Base-by-base conservation (phyloP, 2,329 filamentous ascomycete genomes). In the Trichocomaceae sp. region DNA sequence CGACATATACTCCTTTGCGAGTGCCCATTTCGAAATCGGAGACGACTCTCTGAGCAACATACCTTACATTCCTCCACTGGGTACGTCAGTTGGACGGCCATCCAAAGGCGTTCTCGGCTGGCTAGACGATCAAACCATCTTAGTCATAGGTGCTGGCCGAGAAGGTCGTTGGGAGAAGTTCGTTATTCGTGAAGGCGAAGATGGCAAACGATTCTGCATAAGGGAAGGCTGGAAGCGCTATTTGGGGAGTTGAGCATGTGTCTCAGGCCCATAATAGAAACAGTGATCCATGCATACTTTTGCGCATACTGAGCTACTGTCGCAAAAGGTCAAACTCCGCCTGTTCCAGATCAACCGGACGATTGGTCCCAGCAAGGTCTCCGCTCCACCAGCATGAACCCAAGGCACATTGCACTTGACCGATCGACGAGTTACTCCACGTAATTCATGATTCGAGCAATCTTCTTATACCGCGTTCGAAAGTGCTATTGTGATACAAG, bases 161-260 rank as follows among this genome's bases (percentile, higher is more conserved):
- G 88, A 93, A 66, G 87, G 87, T 15, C 79, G 87, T 50, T 96
- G 91, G 90, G 90, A 96, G 74, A 90, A 87, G 58, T 96, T 95
- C 63, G 76, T 85, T 19, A 75, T 95, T 50, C 79, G 79, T n/a
- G 79, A 86, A 54, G 81, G 80, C 13, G 80, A 85, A 20, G 83
- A 87, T 58, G 87, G 88, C 9, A 83, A 81, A 60, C 79, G 84
- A 45, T 76, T 82, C 50, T 82, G 87, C 59, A 73, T 83, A 29
- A 79, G 87, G 59, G 85, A 91, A 64, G 88, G 87, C 1, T 95
- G 90, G 90, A 92, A 89, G 71, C 79, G 84, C 63, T 93, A 91
- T 73, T 72, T 91, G 50, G 79, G 75, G 48, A 69, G 72, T 31
- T 57, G 65, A 42, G 67, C 64, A 69, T 47, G 6, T 47, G 19